Conservation (phyloP, 2,329 filamentous ascomycete genomes). For the Exophiala bonariae region DNA sequence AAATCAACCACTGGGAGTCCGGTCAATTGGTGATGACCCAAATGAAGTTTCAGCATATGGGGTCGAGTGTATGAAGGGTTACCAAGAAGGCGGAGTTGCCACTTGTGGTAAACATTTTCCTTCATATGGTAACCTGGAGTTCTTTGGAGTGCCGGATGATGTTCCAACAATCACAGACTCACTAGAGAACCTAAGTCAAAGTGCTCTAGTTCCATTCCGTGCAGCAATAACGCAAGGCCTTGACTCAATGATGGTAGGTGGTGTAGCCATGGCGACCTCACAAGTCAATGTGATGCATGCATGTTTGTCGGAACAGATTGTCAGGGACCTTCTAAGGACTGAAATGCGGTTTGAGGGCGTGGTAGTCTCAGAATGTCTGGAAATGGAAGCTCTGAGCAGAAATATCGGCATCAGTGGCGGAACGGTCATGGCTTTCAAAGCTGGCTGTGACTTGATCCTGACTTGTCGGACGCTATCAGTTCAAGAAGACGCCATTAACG, state of each 20-base stretch:
- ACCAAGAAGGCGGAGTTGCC: conserved; percentile 83
- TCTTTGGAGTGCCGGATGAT: conserved; percentile 84
- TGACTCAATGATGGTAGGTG: conserved; percentile 94
- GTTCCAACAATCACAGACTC: conserved; percentile 96
- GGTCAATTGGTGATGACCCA: conserved; percentile 87
- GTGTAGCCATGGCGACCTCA: conserved; percentile 86
- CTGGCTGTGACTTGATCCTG: conserved; percentile 88
- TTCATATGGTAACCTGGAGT: conserved; percentile 92
- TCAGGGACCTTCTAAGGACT: conserved; percentile 83
- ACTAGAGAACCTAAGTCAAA: conserved; percentile 87
- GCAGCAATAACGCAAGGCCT: conserved; percentile 84
- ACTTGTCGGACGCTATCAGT: conserved; percentile 85
- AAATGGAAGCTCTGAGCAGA: conserved; percentile 94
- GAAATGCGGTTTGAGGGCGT: conserved; percentile 90
- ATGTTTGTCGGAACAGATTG: conserved; percentile 87
- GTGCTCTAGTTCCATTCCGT: conserved; percentile 84
- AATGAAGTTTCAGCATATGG: conserved; percentile 93
- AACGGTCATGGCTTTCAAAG: conserved; percentile 95
- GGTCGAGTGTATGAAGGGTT: conserved; percentile 86
- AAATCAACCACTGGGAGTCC: conserved; percentile 85
- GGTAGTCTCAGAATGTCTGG: conserved; percentile 90
- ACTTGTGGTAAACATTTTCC: conserved; percentile 96
- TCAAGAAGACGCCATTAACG: conserved; percentile 88
- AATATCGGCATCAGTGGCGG: conserved; percentile 97
- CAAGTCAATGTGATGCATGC: conserved; percentile 95